Percentiles rank a stretch among this genome's conserved stretches.
Evolutionary conservation across 352 stramenopile species (phyloP).

Genomic region (Phytophthora citrophthora): DNA sequence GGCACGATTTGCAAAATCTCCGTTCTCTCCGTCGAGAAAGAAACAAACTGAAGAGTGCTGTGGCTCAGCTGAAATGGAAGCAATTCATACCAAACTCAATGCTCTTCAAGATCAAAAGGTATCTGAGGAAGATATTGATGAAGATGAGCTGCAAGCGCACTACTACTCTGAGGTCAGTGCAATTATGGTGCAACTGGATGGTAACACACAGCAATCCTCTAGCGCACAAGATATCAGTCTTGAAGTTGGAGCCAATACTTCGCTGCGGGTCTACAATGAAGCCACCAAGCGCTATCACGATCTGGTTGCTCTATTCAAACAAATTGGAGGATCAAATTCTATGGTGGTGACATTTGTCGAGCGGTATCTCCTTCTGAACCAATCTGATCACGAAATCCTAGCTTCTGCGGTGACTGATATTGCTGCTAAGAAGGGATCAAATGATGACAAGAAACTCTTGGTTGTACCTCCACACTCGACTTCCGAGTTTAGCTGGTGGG

Average conservation of each 20-base stretch:
- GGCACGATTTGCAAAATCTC: slow-evolving; percentile 47
- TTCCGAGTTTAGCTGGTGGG: slow-evolving; percentile 74
- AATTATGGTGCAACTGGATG: slow-evolving; percentile 71
- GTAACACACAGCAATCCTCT: slow-evolving; percentile 56
- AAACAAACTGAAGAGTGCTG: slow-evolving; percentile 60
- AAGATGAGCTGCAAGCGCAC: slow-evolving; percentile 57
- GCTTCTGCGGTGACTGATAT: slow-evolving; percentile 57
- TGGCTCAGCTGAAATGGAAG: slow-evolving; percentile 64
- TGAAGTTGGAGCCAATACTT: slow-evolving; percentile 68
- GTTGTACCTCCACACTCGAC: slow-evolving; percentile 45
- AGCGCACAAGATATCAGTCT: slow-evolving; percentile 68
- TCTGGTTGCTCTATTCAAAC: slow-evolving; percentile 72
- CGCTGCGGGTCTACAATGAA: slow-evolving; percentile 77
- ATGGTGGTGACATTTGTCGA: slow-evolving; percentile 86
- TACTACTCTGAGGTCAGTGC: slow-evolving; percentile 77
- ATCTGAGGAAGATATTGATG: slow-evolving; percentile 40
- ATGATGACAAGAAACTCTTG: slow-evolving; percentile 31
- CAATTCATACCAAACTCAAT: slow-evolving; percentile 80
- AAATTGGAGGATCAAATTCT: slow-evolving; percentile 61
- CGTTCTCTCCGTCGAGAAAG: slow-evolving; percentile 46
- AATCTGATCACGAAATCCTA: slow-evolving; percentile 65
- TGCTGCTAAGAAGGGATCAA: slow-evolving; percentile 18
- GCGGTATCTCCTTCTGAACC: slow-evolving; percentile 81
- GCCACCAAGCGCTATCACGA: slow-evolving; percentile 76
- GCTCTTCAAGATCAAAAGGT: slow-evolving; percentile 41